Percentiles rank a stretch among this genome's conserved stretches.
Evolutionary conservation across 2,329 filamentous ascomycete species (phyloP).

Genomic region (Aspergillus costaricaensis): DNA sequence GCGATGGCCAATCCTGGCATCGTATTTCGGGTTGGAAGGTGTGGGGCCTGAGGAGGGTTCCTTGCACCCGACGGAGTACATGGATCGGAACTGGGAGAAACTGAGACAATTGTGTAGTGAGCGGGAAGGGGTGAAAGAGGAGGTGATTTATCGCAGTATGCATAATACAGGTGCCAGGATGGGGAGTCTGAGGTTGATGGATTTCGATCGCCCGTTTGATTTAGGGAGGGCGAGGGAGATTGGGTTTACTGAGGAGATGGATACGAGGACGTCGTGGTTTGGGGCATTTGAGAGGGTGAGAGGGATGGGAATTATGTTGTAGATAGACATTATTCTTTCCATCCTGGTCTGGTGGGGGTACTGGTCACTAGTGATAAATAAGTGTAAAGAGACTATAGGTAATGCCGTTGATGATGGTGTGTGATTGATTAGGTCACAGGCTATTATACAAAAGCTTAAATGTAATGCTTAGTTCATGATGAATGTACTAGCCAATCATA

Average conservation of each 20-base stretch:
- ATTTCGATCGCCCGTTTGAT: conserved; percentile 3
- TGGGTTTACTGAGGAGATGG: not conserved
- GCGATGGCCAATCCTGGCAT: conserved; percentile 29
- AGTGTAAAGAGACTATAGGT: too few species aligned
- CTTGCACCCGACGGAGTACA: not conserved
- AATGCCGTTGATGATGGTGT: not conserved
- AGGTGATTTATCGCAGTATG: not conserved
- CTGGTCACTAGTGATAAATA: too few species aligned
- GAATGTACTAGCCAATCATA: too few species aligned
- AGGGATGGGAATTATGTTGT: not conserved
- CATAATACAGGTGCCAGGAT: conserved; percentile 2
- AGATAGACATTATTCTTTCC: too few species aligned
- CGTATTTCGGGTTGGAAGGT: conserved; percentile 29
- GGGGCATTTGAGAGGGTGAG: conserved; percentile 1
- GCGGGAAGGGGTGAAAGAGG: not conserved
- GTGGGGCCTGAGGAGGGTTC: not conserved
- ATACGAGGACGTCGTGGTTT: not conserved
- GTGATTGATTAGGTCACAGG: not conserved
- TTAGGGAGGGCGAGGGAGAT: not conserved
- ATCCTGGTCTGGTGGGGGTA: too few species aligned
- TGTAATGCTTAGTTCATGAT: too few species aligned
- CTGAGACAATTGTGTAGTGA: not conserved
- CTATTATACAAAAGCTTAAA: not conserved
- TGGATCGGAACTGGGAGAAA: not conserved
- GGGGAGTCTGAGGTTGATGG: conserved; percentile 6